phyloP scores from a whole-genome alignment of 768 basidiomycete genomes.

The Vishniacozyma victoriae region DNA sequence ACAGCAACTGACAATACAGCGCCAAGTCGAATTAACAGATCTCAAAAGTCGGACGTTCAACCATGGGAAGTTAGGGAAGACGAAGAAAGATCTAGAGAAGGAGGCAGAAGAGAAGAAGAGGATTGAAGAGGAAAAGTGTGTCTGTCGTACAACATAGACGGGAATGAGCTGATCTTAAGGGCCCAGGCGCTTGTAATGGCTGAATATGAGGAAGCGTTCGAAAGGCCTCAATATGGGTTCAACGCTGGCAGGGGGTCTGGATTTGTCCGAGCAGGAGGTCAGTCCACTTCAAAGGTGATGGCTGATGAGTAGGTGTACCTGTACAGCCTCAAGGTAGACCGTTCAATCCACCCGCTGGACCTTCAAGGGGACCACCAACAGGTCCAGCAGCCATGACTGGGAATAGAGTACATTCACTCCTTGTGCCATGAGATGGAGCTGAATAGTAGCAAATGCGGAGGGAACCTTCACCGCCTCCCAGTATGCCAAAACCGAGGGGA shows the following conservation, averaged over 20 bases:
- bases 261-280: conserved; percentile 46
- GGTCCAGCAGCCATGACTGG: conserved; percentile 18
- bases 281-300: no score
- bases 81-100: conserved; percentile 82
- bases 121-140: conserved; percentile 52
- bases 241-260: conserved; percentile 29
- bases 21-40: conserved; percentile 70
- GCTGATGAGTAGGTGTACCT: conserved; percentile 3
- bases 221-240: conserved; percentile 19
- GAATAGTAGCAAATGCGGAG: no score
- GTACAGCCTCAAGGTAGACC: conserved; percentile 3
- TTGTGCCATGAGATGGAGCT: no score
- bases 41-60: conserved; percentile 79
- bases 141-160: neutral
- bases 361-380: conserved; percentile 3
- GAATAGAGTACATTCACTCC: no score
- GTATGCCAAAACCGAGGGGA: conserved; percentile 70
- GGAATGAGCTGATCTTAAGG: conserved; percentile 12
- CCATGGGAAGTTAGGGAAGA: conserved; percentile 77
- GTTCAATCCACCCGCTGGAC: conserved; percentile 7
- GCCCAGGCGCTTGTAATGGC: conserved; percentile 41
- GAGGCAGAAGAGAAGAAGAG: conserved; percentile 81
- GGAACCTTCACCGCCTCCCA: conserved; percentile 58
- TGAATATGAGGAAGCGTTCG: conserved; percentile 44
- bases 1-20: conserved; percentile 52